A percentile compares a stretch with the other conserved stretches of the same genome.
Conservation (phyloP, 2,329 filamentous ascomycete species). For the Leptographium wingfieldii region DNA sequence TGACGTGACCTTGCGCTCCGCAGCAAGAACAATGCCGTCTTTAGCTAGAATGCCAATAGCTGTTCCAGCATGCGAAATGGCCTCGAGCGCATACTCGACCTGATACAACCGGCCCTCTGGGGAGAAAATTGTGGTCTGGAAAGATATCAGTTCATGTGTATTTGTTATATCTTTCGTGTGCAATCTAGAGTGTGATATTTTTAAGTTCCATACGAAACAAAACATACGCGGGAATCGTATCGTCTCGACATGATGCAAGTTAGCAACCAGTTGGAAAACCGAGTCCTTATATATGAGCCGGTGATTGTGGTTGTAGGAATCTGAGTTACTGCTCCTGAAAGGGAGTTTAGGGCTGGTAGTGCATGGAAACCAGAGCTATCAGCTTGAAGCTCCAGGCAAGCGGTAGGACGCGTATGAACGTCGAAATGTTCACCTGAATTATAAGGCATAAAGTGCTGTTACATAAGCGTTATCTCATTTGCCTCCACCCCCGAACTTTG, state of each 20-base stretch:
- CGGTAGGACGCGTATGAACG: conserved; percentile 10
- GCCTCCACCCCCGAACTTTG: background rate
- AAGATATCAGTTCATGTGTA: conserved; percentile 5
- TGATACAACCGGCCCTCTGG: conserved; percentile 97
- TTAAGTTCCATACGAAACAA: background rate
- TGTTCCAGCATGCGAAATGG: conserved; percentile 95
- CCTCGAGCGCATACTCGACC: conserved; percentile 97
- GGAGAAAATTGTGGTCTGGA: conserved; percentile 97
- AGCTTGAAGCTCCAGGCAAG: conserved; percentile 26
- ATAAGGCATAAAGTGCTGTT: background rate
- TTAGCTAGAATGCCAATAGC: conserved; percentile 93
- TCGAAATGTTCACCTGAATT: background rate
- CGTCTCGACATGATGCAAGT: conserved; percentile 71
- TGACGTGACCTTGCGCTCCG: conserved; percentile 97
- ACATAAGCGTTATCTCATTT: background rate
- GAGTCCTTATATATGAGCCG: background rate
- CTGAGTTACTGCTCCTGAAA: background rate
- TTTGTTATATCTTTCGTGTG: background rate
- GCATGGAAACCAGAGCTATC: conserved; percentile 4
- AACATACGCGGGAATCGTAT: conserved; percentile 88
- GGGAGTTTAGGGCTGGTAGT: background rate
- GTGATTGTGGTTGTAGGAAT: background rate
- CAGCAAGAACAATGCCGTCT: conserved; percentile 95
- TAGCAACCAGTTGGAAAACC: conserved; percentile 1
- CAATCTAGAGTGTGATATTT: background rate